Evolutionary conservation across 768 basidiomycete genomes (phyloP).

Genomic region (Leccinum ochraceum): DNA sequence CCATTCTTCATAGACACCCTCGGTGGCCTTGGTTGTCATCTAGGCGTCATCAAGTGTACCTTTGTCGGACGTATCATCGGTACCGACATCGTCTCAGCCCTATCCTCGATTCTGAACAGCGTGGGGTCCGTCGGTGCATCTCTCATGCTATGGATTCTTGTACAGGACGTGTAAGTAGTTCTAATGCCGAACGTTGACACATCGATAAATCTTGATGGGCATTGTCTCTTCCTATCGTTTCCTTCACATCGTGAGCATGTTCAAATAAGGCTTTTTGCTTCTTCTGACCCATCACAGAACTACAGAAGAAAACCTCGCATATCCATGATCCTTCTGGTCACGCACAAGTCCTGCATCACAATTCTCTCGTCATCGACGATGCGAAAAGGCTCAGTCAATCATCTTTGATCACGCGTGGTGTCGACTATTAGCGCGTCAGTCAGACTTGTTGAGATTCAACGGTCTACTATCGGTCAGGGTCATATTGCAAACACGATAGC

Average conservation of each 20-base stretch:
- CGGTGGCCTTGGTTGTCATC: slow-evolving; percentile 56
- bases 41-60: slow-evolving; percentile 55
- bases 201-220: neutral
- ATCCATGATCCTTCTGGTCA: neutral
- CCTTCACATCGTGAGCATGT: neutral
- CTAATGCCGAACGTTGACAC: no score
- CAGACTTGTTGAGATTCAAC: slow-evolving; percentile 2
- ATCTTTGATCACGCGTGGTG: no score
- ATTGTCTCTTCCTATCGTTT: no score
- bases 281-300: neutral
- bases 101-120: slow-evolving; percentile 54
- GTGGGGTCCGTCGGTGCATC: slow-evolving; percentile 60
- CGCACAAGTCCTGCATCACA: slow-evolving; percentile 1
- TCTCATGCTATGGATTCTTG: slow-evolving; percentile 62
- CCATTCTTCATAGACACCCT: slow-evolving; percentile 30
- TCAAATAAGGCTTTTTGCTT: neutral
- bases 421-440: slow-evolving; percentile 1
- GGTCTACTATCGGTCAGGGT: slow-evolving; percentile 9
- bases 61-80: slow-evolving; percentile 59
- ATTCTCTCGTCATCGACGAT: slow-evolving; percentile 4
- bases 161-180: neutral
- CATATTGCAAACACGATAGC: slow-evolving; percentile 8
- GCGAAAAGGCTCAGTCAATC: neutral
- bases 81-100: slow-evolving; percentile 62
- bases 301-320: neutral